Base-by-base conservation (phyloP, 208 protist genomes). In the Porcisia deanei region DNA sequence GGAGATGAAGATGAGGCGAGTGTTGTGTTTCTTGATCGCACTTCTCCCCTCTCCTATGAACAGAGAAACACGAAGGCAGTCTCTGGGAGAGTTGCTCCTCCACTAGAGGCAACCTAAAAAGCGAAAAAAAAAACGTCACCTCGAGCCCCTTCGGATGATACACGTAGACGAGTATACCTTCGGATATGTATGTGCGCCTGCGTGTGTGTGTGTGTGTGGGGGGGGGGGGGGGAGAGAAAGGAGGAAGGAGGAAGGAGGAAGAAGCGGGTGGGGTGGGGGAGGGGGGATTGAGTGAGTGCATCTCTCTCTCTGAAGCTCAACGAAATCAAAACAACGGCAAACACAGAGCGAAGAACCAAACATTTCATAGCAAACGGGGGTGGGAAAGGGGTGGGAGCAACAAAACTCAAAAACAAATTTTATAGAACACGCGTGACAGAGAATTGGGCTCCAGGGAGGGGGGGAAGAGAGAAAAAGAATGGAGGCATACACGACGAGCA, bases 331-430 rank as follows among this genome's bases (percentile, higher is more conserved):
- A 71, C 20, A 25, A 64, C 12, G 34, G 67, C 65, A 47, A 75
- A 25, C 39, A 59, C 53, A 60, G 20, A 80, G 74, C 45, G 43
- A 53, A 41, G 30, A 12, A 57, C 45, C 37, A 76, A n/a, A 30
- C 12, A 75, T 9, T 37, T 55, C 34, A 76, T 37, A 52, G 1
- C 47, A 37, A 73, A 76, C 34, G 43, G 57, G 25, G 6, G 37
- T 4, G 52, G 25, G n/a, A 49, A 45, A 9, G 2, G 10, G 25
- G 4, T 6, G 10, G 72, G 47, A 49, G 67, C 1, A 10, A 71
- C 22, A 52, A 54, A 60, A 55, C 34, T 18, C 25, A 64, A 55
- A 69, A 74, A 63, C 69, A 41, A 65, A 18, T 52, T 52, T 12
- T n/a, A 64, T 61, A 34, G 54, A 57, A 30, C 63, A 76, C 52